A percentile compares a stretch with the other conserved stretches of the same genome.
Conservation (phyloP, 257 asterid species). For the Nicotiana noctiflora region DNA sequence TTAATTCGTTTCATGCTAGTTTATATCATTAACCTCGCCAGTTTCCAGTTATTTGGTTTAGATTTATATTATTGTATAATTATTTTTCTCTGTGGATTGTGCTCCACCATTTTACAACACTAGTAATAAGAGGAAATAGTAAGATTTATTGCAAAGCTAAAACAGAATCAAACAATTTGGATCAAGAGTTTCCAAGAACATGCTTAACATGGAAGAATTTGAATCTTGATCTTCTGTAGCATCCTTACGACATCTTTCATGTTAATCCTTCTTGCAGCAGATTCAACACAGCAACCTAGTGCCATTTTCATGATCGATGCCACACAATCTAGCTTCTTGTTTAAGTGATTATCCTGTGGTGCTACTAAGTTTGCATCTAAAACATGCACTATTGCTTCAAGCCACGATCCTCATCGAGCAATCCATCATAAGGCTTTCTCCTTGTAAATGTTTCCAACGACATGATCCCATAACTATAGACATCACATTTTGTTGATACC, state of each 20-base stretch:
- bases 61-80: too few relatives aligned
- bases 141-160: neutral
- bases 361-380: too few relatives aligned
- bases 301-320: neutral
- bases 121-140: neutral
- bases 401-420: neutral
- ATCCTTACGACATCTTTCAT: neutral
- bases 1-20: too few relatives aligned
- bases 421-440: neutral
- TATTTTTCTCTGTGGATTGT: too few relatives aligned
- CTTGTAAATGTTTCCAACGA: neutral
- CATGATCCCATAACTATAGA: neutral
- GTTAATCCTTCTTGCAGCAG: neutral
- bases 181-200: too few relatives aligned
- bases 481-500: neutral
- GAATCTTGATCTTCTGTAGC: neutral
- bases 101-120: conserved; percentile 7
- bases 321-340: too few relatives aligned
- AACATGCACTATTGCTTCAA: too few relatives aligned
- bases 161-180: neutral
- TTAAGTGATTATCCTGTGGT: too few relatives aligned
- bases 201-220: neutral
- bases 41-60: too few relatives aligned
- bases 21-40: too few relatives aligned
- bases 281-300: neutral